phyloP scores from a whole-genome alignment of 2,329 filamentous ascomycete genomes.

The Zelopaecilomyces penicillatus region DNA sequence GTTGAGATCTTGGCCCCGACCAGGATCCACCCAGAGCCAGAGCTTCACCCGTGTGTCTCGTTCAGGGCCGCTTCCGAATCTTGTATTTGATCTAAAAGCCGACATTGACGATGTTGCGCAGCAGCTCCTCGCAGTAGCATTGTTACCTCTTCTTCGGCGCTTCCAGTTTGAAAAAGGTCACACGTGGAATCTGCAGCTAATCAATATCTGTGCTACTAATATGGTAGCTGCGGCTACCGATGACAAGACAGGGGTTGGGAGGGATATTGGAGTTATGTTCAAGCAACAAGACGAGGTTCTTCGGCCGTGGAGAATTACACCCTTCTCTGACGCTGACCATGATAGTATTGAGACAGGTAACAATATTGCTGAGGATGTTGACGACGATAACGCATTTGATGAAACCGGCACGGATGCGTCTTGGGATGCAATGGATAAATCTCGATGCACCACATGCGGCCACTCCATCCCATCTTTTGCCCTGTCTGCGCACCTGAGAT shows the following conservation, averaged over 20 bases:
- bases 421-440: slow-evolving; percentile 25
- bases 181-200: slow-evolving; percentile 69
- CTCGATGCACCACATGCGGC: slow-evolving; percentile 40
- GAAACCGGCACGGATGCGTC: slow-evolving; percentile 12
- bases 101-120: slow-evolving; percentile 53
- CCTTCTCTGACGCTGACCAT: slow-evolving; percentile 23
- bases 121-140: slow-evolving; percentile 57
- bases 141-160: slow-evolving; percentile 66
- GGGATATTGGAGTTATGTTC: slow-evolving; percentile 81
- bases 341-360: neutral
- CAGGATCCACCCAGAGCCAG: slow-evolving; percentile 38
- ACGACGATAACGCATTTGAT: slow-evolving; percentile 14
- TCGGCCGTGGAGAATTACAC: slow-evolving; percentile 52
- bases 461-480: slow-evolving; percentile 49
- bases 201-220: slow-evolving; percentile 84
- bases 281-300: slow-evolving; percentile 61
- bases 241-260: slow-evolving; percentile 46
- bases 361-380: slow-evolving; percentile 18
- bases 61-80: slow-evolving; percentile 64
- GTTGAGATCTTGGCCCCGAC: slow-evolving; percentile 50
- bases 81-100: slow-evolving; percentile 58
- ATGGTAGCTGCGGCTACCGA: slow-evolving; percentile 56
- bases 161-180: slow-evolving; percentile 59
- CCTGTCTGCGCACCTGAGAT: slow-evolving; percentile 42
- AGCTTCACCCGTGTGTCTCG: slow-evolving; percentile 65